Evolutionary conservation across 306 rosid genomes (phyloP), one percentile per base, ranked within the genome.

Genomic region (Luffa aegyptiaca): DNA sequence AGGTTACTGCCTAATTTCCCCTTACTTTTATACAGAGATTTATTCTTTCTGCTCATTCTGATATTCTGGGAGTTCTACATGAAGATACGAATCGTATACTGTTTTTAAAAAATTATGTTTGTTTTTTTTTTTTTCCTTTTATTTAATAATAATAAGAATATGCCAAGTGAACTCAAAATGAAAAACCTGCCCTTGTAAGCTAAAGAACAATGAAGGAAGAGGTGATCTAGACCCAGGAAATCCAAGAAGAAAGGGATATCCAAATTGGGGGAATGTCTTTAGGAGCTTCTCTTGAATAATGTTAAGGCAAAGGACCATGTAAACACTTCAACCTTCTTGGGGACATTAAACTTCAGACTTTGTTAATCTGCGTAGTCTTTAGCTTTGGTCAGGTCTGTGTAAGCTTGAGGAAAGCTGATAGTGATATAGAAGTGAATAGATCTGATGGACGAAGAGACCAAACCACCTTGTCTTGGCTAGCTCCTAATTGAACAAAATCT

Each of bases 1-100:
- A 93, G 99, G 99, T 95, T 87, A 82, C 91, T 68, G 45, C 83
- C 53, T 6, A 76, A 31, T 70, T 52, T 36, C 63, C 53, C 16
- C 81, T 33, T 37, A 36, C 61, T 61, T 36, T 48, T 33, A 31
- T 72, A 36, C n/a, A 7, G 55, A 39, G 20, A 37, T 64, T 53
- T 68, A 26, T 18, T 65, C 10, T 75, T 73, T 49, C 45, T 73
- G 78, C 78, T 26, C 78, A 46, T 10, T 71, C 41, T 73, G 33
- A 31, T 73, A 31, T 68, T 6, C 75, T n/a, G 8, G 36, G 36
- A 68, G 75, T 10, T 68, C 33, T 68, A n/a, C 75, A n/a, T 42
- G 53, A 68, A 68, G 52, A 68, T 42, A 8, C 6, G 1, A 5
- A n/a, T 52, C 21, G 48, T 49, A 49, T 49, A 11, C 16, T 49